A percentile compares a stretch with the other conserved stretches of the same genome.
These are phyloP conservation scores for Pezicula radicicola DNA, from an alignment of 2,329 filamentous ascomycete species.

Conservation along the genomic window DNA sequence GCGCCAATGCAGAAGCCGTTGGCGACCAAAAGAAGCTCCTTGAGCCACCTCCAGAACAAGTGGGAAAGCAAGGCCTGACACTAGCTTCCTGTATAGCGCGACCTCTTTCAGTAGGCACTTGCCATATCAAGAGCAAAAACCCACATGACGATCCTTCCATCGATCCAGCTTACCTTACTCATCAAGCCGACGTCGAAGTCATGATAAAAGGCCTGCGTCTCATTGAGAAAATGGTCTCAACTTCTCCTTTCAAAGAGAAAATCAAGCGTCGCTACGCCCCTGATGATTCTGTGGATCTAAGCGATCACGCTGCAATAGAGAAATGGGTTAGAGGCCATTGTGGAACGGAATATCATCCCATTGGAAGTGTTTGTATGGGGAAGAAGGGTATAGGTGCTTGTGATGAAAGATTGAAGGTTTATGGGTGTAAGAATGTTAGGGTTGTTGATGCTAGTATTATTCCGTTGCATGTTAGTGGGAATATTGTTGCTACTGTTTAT, in stretches of 20 bases:
- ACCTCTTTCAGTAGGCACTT: constrained; percentile 37
- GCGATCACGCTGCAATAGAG: neutral
- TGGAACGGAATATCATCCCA: constrained; percentile 63
- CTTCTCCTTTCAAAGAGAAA: constrained; percentile 11
- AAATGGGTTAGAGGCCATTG: constrained; percentile 7
- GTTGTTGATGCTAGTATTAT: constrained; percentile 84
- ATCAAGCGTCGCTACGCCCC: constrained; percentile 7
- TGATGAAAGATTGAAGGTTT: constrained; percentile 67
- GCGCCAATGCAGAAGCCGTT: neutral
- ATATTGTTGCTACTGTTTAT: constrained; percentile 83
- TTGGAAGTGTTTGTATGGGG: constrained; percentile 81
- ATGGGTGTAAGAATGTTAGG: constrained; percentile 66
- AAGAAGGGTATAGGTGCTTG: constrained; percentile 74
- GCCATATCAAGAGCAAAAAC: constrained; percentile 36
- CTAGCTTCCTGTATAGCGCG: constrained; percentile 36
- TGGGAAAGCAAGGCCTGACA: constrained; percentile 20
- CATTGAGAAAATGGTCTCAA: constrained; percentile 4
- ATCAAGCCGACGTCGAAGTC: constrained; percentile 6
- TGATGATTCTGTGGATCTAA: constrained; percentile 3
- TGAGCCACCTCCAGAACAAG: neutral
- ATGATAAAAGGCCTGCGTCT: constrained; percentile 6
- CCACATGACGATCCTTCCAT: constrained; percentile 32
- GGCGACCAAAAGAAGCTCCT: constrained; percentile 1
- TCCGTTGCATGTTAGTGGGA: constrained; percentile 78
- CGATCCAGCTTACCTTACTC: constrained; percentile 21